These are phyloP conservation scores for Schoenoplectus tabernaemontani DNA, from an alignment of 202 grass and related monocot genomes.

Conservation along the genomic window DNA sequence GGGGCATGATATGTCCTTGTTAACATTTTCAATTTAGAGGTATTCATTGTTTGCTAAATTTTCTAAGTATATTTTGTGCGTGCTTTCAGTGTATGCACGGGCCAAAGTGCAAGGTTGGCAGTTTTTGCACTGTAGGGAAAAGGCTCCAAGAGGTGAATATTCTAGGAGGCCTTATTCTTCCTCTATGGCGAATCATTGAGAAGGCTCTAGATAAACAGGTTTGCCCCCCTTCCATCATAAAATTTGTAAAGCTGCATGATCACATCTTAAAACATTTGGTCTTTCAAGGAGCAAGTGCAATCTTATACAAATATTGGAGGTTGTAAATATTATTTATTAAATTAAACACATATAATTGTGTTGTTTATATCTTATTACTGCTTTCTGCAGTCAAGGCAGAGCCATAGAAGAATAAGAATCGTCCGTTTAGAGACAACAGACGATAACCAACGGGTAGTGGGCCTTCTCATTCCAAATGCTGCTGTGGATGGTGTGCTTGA, in stretches of 20 bases:
- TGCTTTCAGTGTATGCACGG: conserved; percentile 98
- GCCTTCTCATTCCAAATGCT: conserved; percentile 78
- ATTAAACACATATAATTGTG: conserved; percentile 24
- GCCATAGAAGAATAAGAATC: conserved; percentile 72
- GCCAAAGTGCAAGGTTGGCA: conserved; percentile 88
- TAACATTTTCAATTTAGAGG: neutral
- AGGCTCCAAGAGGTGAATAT: conserved; percentile 86
- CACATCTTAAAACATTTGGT: neutral
- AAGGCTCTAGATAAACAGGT: conserved; percentile 92
- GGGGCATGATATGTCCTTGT: conserved; percentile 5
- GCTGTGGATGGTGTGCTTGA: conserved; percentile 82
- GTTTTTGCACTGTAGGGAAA: conserved; percentile 89
- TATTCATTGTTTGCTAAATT: neutral
- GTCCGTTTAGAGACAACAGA: conserved; percentile 76
- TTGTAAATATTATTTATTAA: neutral
- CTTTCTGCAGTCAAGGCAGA: conserved; percentile 51
- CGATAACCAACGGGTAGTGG: conserved; percentile 55
- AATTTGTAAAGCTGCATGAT: conserved; percentile 2
- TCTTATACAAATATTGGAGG: neutral
- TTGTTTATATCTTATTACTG: conserved; percentile 15
- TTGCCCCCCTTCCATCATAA: conserved; percentile 12
- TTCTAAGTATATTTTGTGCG: conserved; percentile 16
- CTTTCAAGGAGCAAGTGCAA: neutral
- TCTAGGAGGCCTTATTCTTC: conserved; percentile 97
- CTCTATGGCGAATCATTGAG: conserved; percentile 87